phyloP scores from a whole-genome alignment of 2,329 filamentous ascomycete genomes.

The Epichloe sp. region DNA sequence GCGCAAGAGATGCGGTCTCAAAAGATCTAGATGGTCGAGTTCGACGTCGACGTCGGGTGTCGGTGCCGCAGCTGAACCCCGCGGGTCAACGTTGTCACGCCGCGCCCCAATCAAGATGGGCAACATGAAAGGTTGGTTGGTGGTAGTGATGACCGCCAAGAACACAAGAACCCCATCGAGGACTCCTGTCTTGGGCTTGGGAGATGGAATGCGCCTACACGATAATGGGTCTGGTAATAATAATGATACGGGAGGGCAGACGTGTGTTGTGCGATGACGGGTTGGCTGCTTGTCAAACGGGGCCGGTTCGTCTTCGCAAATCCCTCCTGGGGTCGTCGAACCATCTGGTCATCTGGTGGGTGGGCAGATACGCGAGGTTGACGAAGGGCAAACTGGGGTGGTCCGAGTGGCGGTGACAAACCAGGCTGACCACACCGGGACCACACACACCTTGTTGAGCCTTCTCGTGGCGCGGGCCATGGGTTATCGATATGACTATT shows the following conservation, averaged over 20 bases:
- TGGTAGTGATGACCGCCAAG: neutral
- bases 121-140: neutral
- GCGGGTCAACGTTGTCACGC: slow-evolving; percentile 11
- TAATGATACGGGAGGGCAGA: too few relatives aligned
- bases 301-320: neutral
- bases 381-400: too few relatives aligned
- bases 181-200: neutral
- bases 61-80: slow-evolving; percentile 6
- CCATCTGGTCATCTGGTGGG: neutral
- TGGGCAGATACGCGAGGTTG: neutral
- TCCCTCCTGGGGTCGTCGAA: neutral
- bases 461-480: too few relatives aligned
- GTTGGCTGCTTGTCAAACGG: neutral
- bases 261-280: neutral
- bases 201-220: neutral
- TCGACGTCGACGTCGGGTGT: neutral
- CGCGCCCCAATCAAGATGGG: neutral
- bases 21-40: neutral
- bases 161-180: neutral
- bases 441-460: too few relatives aligned
- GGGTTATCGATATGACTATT: too few relatives aligned
- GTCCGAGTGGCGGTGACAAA: too few relatives aligned
- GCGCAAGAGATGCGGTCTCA: neutral
- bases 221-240: neutral
- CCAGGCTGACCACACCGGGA: too few relatives aligned